Conservation (phyloP, 352 stramenopile species). For the Lagenidium sp. region DNA sequence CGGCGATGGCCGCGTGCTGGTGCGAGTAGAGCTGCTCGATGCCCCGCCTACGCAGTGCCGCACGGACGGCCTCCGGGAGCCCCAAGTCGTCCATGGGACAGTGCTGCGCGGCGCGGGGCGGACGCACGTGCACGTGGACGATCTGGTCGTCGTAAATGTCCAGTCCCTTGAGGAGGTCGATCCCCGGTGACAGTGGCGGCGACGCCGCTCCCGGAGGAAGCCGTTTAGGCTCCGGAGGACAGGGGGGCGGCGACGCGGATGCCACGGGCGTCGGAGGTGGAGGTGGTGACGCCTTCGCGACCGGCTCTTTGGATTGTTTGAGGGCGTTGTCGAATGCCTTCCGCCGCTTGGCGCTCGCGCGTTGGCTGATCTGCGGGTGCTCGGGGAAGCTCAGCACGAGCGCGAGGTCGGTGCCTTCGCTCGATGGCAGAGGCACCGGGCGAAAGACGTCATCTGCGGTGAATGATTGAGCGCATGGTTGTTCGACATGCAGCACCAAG, state of each 20-base stretch:
- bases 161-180: conserved; percentile 38
- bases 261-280: too few relatives aligned
- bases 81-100: conserved; percentile 21
- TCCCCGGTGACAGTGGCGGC: conserved; percentile 14
- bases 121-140: conserved; percentile 63
- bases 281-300: too few relatives aligned
- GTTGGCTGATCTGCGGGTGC: conserved; percentile 44
- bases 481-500: neutral
- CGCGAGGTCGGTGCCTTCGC: too few relatives aligned
- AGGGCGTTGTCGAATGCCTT: conserved; percentile 45
- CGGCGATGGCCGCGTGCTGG: conserved; percentile 85
- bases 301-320: too few relatives aligned
- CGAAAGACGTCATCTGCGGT: conserved; percentile 19
- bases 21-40: conserved; percentile 89
- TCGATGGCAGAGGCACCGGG: too few relatives aligned
- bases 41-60: conserved; percentile 32
- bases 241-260: too few relatives aligned
- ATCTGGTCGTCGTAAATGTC: conserved; percentile 71
- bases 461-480: neutral
- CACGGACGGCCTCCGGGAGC: conserved; percentile 25
- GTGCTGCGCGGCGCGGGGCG: conserved; percentile 30
- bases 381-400: conserved; percentile 55
- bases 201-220: neutral
- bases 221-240: neutral
- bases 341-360: conserved; percentile 43